These are phyloP conservation scores for Globisporangium paddicum DNA, from an alignment of 352 stramenopile species.

Conservation along the genomic window DNA sequence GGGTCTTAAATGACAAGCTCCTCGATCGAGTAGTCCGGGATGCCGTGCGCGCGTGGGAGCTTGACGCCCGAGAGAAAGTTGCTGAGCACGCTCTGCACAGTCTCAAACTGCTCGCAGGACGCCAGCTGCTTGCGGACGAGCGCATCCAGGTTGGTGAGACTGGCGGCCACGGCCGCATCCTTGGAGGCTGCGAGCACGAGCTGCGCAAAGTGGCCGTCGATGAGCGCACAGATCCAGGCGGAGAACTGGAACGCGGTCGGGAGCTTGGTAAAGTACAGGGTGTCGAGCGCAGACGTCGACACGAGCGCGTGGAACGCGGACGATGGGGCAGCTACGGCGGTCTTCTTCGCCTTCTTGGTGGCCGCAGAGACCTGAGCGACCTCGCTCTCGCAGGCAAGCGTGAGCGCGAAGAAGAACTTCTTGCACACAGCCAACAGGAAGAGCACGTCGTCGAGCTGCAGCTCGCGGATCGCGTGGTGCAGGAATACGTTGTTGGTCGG, in stretches of 20 bases:
- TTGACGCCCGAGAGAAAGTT: slow-evolving; percentile 76
- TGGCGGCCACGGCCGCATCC: slow-evolving; percentile 28
- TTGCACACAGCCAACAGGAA: slow-evolving; percentile 66
- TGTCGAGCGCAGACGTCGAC: slow-evolving; percentile 17
- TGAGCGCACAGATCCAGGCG: slow-evolving; percentile 64
- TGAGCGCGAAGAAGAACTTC: slow-evolving; percentile 52
- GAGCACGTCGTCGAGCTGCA: slow-evolving; percentile 67
- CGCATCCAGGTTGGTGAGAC: slow-evolving; percentile 44
- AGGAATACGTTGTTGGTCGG: slow-evolving; percentile 76
- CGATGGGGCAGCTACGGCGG: slow-evolving; percentile 13
- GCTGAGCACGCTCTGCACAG: slow-evolving; percentile 65
- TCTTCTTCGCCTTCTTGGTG: slow-evolving; percentile 11
- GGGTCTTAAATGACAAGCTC: slow-evolving; percentile 62
- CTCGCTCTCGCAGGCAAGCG: slow-evolving; percentile 17
- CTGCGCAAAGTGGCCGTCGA: slow-evolving; percentile 67
- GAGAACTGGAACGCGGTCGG: slow-evolving; percentile 48
- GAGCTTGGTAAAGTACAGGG: slow-evolving; percentile 18
- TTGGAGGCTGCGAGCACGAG: slow-evolving; percentile 58
- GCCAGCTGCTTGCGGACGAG: slow-evolving; percentile 55
- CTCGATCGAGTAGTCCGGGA: slow-evolving; percentile 79
- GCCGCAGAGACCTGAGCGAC: too few relatives aligned
- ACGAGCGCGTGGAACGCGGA: slow-evolving; percentile 16
- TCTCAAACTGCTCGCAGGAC: slow-evolving; percentile 55
- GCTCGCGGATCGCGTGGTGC: slow-evolving; percentile 62
- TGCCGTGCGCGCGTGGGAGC: slow-evolving; percentile 53